Evolutionary conservation across 169 alveolate genomes (phyloP), one percentile per base, ranked within the genome.

Genomic region (Eimeria brunetti): DNA sequence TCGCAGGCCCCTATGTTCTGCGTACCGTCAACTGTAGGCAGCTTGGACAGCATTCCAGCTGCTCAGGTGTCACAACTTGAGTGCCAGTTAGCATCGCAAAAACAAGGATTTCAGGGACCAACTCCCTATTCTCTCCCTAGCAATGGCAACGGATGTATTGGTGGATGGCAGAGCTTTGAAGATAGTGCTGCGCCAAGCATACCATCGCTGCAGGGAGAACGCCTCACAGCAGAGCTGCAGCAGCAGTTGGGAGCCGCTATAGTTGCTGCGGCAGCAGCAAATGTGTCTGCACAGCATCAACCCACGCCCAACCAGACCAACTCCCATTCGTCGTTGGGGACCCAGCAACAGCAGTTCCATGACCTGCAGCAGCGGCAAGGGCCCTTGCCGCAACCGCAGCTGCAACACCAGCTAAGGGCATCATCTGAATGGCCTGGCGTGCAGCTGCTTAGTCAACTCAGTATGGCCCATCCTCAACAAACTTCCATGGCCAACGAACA

Each of bases 211-310:
- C 36, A 81, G 62, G 92, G 73, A 8, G 92, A 86, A 12, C 81
- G 92, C 49, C 81, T 86, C 41, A 73, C 51, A n/a, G 38, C 81
- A 51, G 92, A 86, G 81, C 92, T 86, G 60, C 78, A 86, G 81
- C 92, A 86, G 24, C 92, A 62, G 6, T 46, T 86, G 11, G 83
- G 83, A 53, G 92, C 81, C 9, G 92, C 81, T 41, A 58, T 83
- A 18, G 90, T 56, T 33, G 92, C 92, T 38, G 92, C 92, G 6
- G 92, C 92, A 12, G 92, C 92, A 14, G 92, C 92, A 33, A 41
- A 16, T 11, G 92, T 24, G 33, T 2, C 92, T 24, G 81, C 49
- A n/a, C 92, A 86, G 81, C 81, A 58, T 6, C 81, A 30, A 36
- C 76, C 90, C 30, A 2, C 81, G 22, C 11, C 81, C 53, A 20